A percentile compares a stretch with the other conserved stretches of the same genome.
Evolutionary conservation across 1,284 basidiomycete genomes (phyloP).

Genomic region (Ganoderma sinense): DNA sequence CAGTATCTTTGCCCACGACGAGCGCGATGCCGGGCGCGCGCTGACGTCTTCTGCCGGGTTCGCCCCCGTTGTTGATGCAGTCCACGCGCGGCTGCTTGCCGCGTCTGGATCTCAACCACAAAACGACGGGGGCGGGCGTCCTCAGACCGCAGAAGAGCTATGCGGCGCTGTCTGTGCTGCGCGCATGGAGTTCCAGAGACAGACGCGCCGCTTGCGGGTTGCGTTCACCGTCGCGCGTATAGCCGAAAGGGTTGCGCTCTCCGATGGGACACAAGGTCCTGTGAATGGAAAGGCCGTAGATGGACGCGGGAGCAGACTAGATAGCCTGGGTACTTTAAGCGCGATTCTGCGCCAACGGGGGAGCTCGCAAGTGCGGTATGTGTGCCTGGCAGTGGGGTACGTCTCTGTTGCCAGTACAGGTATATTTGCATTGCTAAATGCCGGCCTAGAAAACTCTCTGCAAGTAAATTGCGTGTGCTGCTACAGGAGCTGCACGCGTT

Average conservation of each 20-base stretch:
- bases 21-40: conserved; percentile 34
- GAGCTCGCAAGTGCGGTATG: conserved; percentile 48
- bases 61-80: conserved; percentile 50
- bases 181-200: conserved; percentile 45
- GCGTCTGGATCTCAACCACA: not conserved
- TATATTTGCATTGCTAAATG: not conserved
- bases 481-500: conserved; percentile 49
- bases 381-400: conserved; percentile 57
- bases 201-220: conserved; percentile 48
- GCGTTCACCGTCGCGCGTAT: conserved; percentile 55
- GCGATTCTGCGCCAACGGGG: conserved; percentile 51
- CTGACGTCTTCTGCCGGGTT: conserved; percentile 35
- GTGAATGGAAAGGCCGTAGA: conserved; percentile 28
- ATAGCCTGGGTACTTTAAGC: conserved; percentile 42
- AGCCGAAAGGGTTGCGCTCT: conserved; percentile 50
- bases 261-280: conserved; percentile 43
- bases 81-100: conserved; percentile 45
- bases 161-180: conserved; percentile 47
- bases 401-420: conserved; percentile 1
- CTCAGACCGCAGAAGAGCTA: conserved; percentile 10
- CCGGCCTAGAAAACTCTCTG: conserved; percentile 52
- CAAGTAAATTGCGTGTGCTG: conserved; percentile 47
- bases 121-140: not conserved
- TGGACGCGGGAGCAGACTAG: conserved; percentile 18
- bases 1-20: conserved; percentile 50